Base-by-base conservation (phyloP, 2,329 filamentous ascomycete genomes). In the Blastomyces silverae region DNA sequence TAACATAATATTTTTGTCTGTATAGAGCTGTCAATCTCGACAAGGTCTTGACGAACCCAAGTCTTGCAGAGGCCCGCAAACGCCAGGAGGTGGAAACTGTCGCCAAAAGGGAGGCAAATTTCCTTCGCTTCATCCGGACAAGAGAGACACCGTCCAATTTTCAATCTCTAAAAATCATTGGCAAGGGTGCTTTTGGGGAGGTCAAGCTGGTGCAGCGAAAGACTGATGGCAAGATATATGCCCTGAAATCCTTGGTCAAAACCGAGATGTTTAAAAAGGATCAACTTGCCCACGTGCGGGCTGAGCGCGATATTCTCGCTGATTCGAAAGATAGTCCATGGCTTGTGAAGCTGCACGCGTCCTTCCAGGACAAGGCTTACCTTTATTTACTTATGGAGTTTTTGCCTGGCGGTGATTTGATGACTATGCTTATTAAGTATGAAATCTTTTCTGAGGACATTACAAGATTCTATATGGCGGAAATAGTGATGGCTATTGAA, bases 361-460 rank as follows among this genome's bases (percentile, higher is more conserved):
- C 94, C 0, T 99, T 99, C 83, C 94, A 99, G 79, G 94, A 99
- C 76, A 84, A 85, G 57, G 93, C 94, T 70, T 99, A 97, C 80
- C 82, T 99, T 46, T 99, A 99, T 82, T 94, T 99, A 88, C 83
- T 99, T 67, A 99, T 99, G 94, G 94, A 99, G 79, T 99, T 97
- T 79, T 84, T 99, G 77, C 94, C 94, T 8, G 94, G 94, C 77
- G 94, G 94, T 77, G 94, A 99, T 80, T 79, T 99, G 76, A 99
- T 99, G 94, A 99, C 94, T 3, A 99, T 99, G 94, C 83, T 99
- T 71, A 99, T 99, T 82, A 99, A 97, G 83, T 99, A 99, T 74
- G 94, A 99, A 77, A 97, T 99, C 76, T 99, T 99, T 78, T 96
- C 92, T 0, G 93, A 97, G 77, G 94, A 99, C 71, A 97, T 99